Evolutionary conservation across 148 eudicot species (phyloP).

Genomic region (Chenopodium formosanum): DNA sequence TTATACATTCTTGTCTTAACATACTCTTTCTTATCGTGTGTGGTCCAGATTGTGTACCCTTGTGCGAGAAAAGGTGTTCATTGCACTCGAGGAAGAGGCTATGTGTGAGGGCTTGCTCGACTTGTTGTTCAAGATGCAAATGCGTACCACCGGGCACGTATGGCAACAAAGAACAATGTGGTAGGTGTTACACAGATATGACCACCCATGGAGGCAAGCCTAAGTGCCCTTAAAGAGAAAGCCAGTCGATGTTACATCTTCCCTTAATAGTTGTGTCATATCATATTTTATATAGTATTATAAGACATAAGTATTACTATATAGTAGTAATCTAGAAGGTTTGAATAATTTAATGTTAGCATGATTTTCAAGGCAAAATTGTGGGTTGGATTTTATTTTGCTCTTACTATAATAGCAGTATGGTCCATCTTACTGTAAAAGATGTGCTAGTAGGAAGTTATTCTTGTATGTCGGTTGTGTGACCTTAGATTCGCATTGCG

Average conservation of each 20-base stretch:
- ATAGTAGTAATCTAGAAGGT: neutral
- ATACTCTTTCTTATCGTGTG: too few relatives aligned
- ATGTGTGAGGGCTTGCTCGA: conserved; percentile 60
- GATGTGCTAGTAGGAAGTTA: neutral
- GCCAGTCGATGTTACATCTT: neutral
- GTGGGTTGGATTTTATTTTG: neutral
- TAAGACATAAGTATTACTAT: neutral
- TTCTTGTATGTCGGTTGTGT: conserved; percentile 1
- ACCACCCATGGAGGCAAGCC: conserved; percentile 53
- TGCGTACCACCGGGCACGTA: conserved; percentile 80
- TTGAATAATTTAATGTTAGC: neutral
- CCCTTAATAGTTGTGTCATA: neutral
- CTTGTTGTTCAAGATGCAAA: conserved; percentile 70
- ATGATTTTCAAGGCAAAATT: neutral
- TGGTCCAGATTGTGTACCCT: conserved; percentile 51
- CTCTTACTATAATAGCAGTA: neutral
- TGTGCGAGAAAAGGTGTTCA: conserved; percentile 54
- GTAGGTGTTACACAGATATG: conserved; percentile 69
- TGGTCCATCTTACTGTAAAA: neutral
- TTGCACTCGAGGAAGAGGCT: conserved; percentile 43
- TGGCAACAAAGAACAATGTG: conserved; percentile 62
- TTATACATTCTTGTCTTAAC: too few relatives aligned
- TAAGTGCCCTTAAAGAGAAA: conserved; percentile 54
- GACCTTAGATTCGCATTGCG: neutral
- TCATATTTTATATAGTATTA: neutral